Evolutionary conservation across 352 stramenopile genomes (phyloP).

Genomic region (Phytophthora citricola): DNA sequence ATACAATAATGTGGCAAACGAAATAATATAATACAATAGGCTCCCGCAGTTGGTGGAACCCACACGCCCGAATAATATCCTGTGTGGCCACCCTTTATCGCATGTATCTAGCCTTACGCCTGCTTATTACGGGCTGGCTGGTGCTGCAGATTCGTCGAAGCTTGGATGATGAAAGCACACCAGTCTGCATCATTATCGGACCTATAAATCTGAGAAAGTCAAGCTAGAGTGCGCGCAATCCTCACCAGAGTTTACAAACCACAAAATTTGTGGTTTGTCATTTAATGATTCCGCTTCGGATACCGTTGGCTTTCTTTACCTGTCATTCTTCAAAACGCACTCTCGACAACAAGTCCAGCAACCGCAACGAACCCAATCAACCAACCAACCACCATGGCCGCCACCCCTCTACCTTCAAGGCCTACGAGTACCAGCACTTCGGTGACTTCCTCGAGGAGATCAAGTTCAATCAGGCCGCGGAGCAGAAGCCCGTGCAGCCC

Average conservation of each 20-base stretch:
- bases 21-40: too few relatives aligned
- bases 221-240: conserved; percentile 2
- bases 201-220: not conserved
- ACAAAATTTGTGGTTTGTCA: too few relatives aligned
- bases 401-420: conserved; percentile 29
- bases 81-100: too few relatives aligned
- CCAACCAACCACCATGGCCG: conserved; percentile 7
- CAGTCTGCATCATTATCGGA: conserved; percentile 4
- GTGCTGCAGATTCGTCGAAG: not conserved
- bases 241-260: not conserved
- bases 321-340: conserved; percentile 27
- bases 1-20: too few relatives aligned
- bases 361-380: not conserved
- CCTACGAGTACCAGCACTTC: conserved; percentile 42
- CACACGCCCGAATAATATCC: too few relatives aligned
- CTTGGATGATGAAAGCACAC: conserved; percentile 14
- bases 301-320: too few relatives aligned
- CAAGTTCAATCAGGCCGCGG: conserved; percentile 14
- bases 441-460: conserved; percentile 37
- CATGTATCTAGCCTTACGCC: too few relatives aligned
- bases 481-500: not conserved
- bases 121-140: not conserved
- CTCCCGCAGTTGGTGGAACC: too few relatives aligned
- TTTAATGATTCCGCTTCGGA: too few relatives aligned
- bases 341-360: conserved; percentile 16